These are phyloP conservation scores for Alternaria sp. DNA, from an alignment of 2,329 filamentous ascomycete genomes.

Conservation along the genomic window DNA sequence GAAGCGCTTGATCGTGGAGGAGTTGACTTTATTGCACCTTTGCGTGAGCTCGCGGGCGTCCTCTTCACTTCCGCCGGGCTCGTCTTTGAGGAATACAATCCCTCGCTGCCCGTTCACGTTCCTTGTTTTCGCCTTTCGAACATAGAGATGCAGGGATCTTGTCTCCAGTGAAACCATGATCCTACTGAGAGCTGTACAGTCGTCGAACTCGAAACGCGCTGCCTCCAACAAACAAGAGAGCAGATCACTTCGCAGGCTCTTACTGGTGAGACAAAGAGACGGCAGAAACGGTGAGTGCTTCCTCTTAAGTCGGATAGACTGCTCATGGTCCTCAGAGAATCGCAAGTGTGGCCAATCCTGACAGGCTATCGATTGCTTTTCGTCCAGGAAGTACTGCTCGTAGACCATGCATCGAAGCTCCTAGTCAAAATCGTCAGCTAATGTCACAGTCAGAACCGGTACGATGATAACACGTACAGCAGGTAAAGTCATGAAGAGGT, in stretches of 20 bases:
- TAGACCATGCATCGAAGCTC: constrained; percentile 2
- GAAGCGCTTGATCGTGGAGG: neutral
- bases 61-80: neutral
- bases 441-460: neutral
- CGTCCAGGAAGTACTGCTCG: constrained; percentile 12
- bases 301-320: neutral
- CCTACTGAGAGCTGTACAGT: neutral
- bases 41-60: neutral
- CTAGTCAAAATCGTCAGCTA: neutral
- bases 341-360: neutral
- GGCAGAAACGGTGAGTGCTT: neutral
- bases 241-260: neutral
- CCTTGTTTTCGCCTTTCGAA: neutral
- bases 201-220: neutral
- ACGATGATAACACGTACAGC: neutral
- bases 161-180: neutral
- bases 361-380: neutral
- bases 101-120: neutral
- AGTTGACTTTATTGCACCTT: neutral
- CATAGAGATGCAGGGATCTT: neutral
- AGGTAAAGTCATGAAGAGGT: constrained; percentile 1
- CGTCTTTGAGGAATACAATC: neutral
- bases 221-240: neutral
- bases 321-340: neutral
- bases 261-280: neutral